Evolutionary conservation across 352 stramenopile genomes (phyloP).

Genomic region (Globisporangium polare): DNA sequence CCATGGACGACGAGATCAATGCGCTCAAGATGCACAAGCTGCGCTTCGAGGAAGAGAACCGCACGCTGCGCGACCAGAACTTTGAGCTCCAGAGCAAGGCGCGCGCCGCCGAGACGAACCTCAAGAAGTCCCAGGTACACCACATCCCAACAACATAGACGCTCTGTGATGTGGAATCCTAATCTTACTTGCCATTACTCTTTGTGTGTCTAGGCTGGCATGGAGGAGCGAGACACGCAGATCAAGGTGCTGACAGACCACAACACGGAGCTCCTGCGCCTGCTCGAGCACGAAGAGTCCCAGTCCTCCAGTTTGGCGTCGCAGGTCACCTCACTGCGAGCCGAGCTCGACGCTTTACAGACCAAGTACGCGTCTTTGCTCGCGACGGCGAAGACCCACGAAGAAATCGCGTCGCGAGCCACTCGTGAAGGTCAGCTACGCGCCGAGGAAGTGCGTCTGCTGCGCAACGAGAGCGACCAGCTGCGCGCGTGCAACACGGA

Average conservation of each 20-base stretch:
- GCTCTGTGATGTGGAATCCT: neutral
- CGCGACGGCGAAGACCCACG: conserved; percentile 90
- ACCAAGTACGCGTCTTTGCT: conserved; percentile 89
- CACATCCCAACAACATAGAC: no score
- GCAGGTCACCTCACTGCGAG: conserved; percentile 51
- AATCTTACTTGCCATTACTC: neutral
- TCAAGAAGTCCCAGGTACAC: conserved; percentile 77
- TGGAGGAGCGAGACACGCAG: conserved; percentile 91
- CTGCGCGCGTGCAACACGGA: conserved; percentile 92
- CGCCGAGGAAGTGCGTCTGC: conserved; percentile 91
- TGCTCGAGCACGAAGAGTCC: conserved; percentile 94
- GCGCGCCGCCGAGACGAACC: conserved; percentile 79
- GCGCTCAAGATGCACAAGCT: conserved; percentile 56
- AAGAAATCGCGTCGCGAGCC: conserved; percentile 88
- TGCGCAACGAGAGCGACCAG: conserved; percentile 88
- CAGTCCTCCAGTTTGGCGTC: conserved; percentile 65
- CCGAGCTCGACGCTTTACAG: conserved; percentile 83
- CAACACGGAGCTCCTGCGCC: conserved; percentile 93
- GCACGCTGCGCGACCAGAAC: conserved; percentile 88
- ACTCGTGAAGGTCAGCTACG: conserved; percentile 91
- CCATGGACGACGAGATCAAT: conserved; percentile 77
- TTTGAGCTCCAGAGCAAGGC: conserved; percentile 91
- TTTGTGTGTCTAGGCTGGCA: conserved; percentile 28
- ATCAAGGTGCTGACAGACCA: conserved; percentile 93
- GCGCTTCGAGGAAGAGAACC: conserved; percentile 89